Evolutionary conservation across 2,329 filamentous ascomycete genomes (phyloP).

Genomic region (Colletotrichum chrysophilum): DNA sequence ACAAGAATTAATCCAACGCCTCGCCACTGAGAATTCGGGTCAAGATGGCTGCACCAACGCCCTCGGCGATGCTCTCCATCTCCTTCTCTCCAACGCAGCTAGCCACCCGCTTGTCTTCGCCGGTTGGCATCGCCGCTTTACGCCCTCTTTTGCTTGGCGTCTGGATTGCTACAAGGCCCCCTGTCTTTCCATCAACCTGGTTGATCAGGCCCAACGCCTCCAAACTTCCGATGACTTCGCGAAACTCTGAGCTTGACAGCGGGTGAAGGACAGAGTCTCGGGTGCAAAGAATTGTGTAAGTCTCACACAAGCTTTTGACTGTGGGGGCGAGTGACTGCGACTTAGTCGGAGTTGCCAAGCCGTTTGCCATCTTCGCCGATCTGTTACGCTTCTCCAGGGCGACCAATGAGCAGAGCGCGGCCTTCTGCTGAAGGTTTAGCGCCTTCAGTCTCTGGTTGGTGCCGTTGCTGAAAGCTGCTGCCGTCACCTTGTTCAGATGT

Average conservation of each 20-base stretch:
- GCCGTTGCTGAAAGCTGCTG: conserved; percentile 88
- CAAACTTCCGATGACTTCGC: conserved; percentile 87
- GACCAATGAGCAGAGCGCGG: conserved; percentile 85
- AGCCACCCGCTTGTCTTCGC: conserved; percentile 78
- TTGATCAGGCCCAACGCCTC: conserved; percentile 85
- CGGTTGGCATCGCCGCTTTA: conserved; percentile 56
- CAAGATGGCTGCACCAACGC: conserved; percentile 65
- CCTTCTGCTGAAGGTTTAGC: conserved; percentile 95
- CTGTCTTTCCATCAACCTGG: conserved; percentile 72
- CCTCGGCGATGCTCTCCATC: conserved; percentile 72
- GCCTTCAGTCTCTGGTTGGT: conserved; percentile 82
- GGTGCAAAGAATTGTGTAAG: conserved; percentile 83
- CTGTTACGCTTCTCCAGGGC: conserved; percentile 82
- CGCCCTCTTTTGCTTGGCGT: conserved; percentile 76
- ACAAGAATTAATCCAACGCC: conserved; percentile 53
- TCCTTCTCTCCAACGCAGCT: conserved; percentile 84
- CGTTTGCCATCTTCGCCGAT: conserved; percentile 47
- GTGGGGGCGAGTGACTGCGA: conserved; percentile 70
- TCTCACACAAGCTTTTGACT: conserved; percentile 82
- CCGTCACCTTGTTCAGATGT: conserved; percentile 90
- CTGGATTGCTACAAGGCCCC: conserved; percentile 66
- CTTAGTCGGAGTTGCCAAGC: conserved; percentile 65
- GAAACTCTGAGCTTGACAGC: conserved; percentile 89
- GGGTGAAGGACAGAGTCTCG: conserved; percentile 89
- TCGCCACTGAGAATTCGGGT: conserved; percentile 67